Percentiles rank a stretch among this genome's conserved stretches.
phyloP scores from a whole-genome alignment of 1,284 basidiomycete genomes.

The Trichosporon sp. region DNA sequence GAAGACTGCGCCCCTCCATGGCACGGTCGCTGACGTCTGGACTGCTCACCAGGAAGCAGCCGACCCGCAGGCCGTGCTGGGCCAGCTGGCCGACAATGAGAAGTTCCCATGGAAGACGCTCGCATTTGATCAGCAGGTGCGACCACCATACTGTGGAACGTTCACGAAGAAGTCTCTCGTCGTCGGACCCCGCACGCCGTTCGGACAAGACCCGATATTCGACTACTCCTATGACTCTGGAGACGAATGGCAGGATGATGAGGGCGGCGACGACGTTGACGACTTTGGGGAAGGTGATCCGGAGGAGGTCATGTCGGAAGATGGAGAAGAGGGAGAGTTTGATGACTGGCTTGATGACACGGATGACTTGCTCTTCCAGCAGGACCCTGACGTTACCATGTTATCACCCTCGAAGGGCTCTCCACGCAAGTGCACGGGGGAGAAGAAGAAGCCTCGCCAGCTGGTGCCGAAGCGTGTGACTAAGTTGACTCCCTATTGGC shows the following conservation, averaged over 20 bases:
- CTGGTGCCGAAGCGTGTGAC: slow-evolving; percentile 37
- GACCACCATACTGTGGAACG: slow-evolving; percentile 46
- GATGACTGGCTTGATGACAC: slow-evolving; percentile 44
- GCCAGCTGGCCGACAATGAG: slow-evolving; percentile 29
- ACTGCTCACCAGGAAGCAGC: slow-evolving; percentile 36
- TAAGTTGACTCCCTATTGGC: slow-evolving; percentile 41
- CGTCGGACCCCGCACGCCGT: slow-evolving; percentile 46
- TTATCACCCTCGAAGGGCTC: slow-evolving; percentile 9
- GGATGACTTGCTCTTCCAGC: slow-evolving; percentile 23
- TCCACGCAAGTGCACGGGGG: slow-evolving; percentile 19
- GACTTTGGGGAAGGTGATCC: slow-evolving; percentile 10
- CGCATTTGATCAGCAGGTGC: slow-evolving; percentile 42
- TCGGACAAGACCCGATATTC: slow-evolving; percentile 44
- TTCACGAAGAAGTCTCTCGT: slow-evolving; percentile 43
- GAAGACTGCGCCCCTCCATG: slow-evolving; percentile 34
- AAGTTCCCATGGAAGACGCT: slow-evolving; percentile 45
- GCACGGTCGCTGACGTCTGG: slow-evolving; percentile 37
- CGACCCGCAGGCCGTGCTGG: slow-evolving; percentile 41
- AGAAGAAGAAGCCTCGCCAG: slow-evolving; percentile 10
- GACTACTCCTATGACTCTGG: slow-evolving; percentile 48
- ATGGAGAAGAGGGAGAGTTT: slow-evolving; percentile 35
- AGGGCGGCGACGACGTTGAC: slow-evolving; percentile 42
- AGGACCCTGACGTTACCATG: slow-evolving; percentile 37
- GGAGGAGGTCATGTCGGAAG: slow-evolving; percentile 30
- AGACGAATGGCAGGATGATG: slow-evolving; percentile 48